These are phyloP conservation scores for Lichtheimia hyalospora DNA, from an alignment of 371 early-diverging fungal genomes.

Conservation along the genomic window DNA sequence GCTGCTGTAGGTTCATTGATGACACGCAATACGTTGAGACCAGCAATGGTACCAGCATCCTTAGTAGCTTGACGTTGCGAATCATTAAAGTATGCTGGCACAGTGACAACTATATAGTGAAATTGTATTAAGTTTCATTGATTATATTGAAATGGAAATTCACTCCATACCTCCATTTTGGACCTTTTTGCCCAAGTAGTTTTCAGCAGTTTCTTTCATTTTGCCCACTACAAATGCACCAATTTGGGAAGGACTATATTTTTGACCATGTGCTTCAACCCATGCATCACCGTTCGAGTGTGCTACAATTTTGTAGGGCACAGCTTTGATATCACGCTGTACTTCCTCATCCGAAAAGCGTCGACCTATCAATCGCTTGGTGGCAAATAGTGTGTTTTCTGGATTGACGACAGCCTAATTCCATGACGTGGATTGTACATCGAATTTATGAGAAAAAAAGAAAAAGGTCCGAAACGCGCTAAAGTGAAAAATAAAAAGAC, in stretches of 20 bases:
- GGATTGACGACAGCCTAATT: conserved; percentile 85
- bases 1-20: conserved; percentile 99
- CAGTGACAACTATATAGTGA: conserved; percentile 76
- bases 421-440: conserved; percentile 6
- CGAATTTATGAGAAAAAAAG: not conserved
- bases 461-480: conserved; percentile 7
- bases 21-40: conserved; percentile 92
- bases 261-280: conserved; percentile 90
- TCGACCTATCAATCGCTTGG: conserved; percentile 96
- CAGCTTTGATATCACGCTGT: conserved; percentile 81
- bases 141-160: too few species aligned
- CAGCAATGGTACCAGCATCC: conserved; percentile 95
- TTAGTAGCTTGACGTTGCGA: conserved; percentile 98
- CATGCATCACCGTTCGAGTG: conserved; percentile 96
- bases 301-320: conserved; percentile 87
- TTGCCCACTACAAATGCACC: conserved; percentile 93
- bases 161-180: conserved; percentile 85
- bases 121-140: too few species aligned
- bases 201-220: conserved; percentile 94
- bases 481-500: conserved; percentile 1
- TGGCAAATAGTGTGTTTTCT: conserved; percentile 90
- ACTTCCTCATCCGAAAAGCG: conserved; percentile 85
- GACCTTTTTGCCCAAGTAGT: conserved; percentile 80
- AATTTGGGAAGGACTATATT: conserved; percentile 95
- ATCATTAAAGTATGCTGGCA: conserved; percentile 83